Evolutionary conservation across 352 stramenopile species (phyloP), one percentile per base, ranked within the genome.

Genomic region (Globisporangium irregulare): DNA sequence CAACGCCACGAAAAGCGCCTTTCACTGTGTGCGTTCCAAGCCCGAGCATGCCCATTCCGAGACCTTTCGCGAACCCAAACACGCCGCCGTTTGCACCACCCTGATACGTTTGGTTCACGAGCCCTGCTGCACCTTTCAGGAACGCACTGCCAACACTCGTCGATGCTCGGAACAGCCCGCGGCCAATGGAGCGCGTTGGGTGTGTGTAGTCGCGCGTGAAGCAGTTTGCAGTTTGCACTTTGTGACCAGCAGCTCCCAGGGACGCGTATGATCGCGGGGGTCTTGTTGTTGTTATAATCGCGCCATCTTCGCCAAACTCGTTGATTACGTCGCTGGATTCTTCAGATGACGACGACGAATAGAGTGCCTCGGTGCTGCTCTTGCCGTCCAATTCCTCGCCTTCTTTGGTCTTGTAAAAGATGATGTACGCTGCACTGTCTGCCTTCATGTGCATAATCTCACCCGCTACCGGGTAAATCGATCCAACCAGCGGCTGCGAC

Each of bases 51-150:
- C 89, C 89, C 78, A 96, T 93, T 3, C 89, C 87, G 5, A 96
- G 76, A 18, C 89, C 89, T 67, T 95, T 95, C 1, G 89, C 89
- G 74, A 96, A 94, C 1, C 89, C 89, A 73, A 96, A 93, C 2
- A 96, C 86, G 0, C 89, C 89, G 36, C 89, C 89, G 62, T 72
- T 94, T 67, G 87, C 87, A 48, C 86, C 86, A 36, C 89, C 89
- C 76, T 96, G 81, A 62, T 94, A 94, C 38, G 89, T 95, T 68
- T 96, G 91, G 66, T 89, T 93, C 54, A 96, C 86, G 3, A 96
- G 70, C 6, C 86, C 87, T 15, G 84, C 76, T 12, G 89, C 87
- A 32, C 89, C 89, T 70, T 96, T 96, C 46, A 94, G 34, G 53
- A 96, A 93, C 24, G 81, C 87, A 77, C 72, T 93, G 27, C 87